Evolutionary conservation across 108 stramenopile species (phyloP), one percentile per base, ranked within the genome.

Genomic region (Fistulifera pelliculosa): DNA sequence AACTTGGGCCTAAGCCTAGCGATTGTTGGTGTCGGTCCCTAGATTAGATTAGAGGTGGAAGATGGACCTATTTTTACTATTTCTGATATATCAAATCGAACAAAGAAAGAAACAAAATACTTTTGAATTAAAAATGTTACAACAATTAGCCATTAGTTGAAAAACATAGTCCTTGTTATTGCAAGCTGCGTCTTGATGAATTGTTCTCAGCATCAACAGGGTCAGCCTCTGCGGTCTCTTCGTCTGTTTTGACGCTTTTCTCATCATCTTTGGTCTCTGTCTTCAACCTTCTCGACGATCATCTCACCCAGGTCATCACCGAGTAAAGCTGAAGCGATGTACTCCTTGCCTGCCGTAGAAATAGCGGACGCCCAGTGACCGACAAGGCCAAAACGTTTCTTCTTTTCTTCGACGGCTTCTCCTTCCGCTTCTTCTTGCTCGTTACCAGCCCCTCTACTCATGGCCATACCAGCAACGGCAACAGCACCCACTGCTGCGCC

Each of bases 251-350:
- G 31, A 35, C 3, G 8, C 31, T 35, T 35, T 56, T 21, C 14
- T 54, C 60, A 28, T 61, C 41, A 10, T 68, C 65, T 13, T 62
- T 54, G 2, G 52, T 61, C 0, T 2, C 56, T 52, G 2, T 58
- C 51, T 15, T 51, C 71, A n/a, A 28, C 55, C 64, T 68, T 68
- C 54, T 76, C 75, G 0, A 72, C 71, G 14, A 69, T 24, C 31
- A 35, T 41, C 58, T 65, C 75, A 44, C 59, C 71, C 24, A 64
- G 48, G 48, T 73, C 70, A 41, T 62, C 65, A 16, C 69, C 69
- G 10, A 70, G 17, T 6, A 70, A 8, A n/a, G 65, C 41, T 13
- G 27, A 27, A 8, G 68, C 68, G 0, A 75, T 11, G 17, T 54
- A 40, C 35, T 75, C 74, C 58, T 75, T 73, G 57, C 67, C 75